Conservation (phyloP, 768 basidiomycete genomes). For the Leccinum obscurum region DNA sequence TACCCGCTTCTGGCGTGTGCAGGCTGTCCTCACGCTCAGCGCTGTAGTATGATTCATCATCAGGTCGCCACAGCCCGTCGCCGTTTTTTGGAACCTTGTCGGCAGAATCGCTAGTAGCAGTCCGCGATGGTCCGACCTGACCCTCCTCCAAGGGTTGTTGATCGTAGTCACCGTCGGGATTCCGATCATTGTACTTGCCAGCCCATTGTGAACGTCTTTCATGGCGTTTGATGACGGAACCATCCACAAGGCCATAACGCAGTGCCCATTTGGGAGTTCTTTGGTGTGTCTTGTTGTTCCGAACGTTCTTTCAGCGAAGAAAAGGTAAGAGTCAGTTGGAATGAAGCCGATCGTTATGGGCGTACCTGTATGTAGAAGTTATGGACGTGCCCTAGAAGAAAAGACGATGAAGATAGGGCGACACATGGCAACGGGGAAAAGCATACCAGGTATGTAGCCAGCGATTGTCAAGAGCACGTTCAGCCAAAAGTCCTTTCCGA, state of each 20-base stretch:
- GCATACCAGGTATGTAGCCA: slow-evolving; percentile 84
- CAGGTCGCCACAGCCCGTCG: slow-evolving; percentile 67
- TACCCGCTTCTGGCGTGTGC: slow-evolving; percentile 36
- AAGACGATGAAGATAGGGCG: slow-evolving; percentile 7
- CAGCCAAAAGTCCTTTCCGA: slow-evolving; percentile 89
- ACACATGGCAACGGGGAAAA: neutral
- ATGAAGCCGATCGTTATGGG: neutral
- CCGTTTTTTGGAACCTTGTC: slow-evolving; percentile 26
- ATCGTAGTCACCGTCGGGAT: slow-evolving; percentile 66
- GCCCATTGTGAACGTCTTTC: slow-evolving; percentile 87
- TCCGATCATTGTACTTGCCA: slow-evolving; percentile 79
- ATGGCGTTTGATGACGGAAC: slow-evolving; percentile 72
- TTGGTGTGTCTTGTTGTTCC: slow-evolving; percentile 90
- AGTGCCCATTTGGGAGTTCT: slow-evolving; percentile 97
- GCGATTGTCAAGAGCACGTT: slow-evolving; percentile 86
- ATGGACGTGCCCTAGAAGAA: slow-evolving; percentile 72
- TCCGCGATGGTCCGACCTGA: slow-evolving; percentile 45
- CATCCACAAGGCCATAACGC: slow-evolving; percentile 87
- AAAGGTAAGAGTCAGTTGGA: slow-evolving; percentile 6
- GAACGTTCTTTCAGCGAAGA: slow-evolving; percentile 64
- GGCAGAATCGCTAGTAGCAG: slow-evolving; percentile 11
- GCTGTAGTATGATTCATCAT: slow-evolving; percentile 77
- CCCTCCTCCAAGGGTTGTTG: slow-evolving; percentile 78
- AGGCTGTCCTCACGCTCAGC: slow-evolving; percentile 38
- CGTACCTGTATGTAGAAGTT: slow-evolving; percentile 89